phyloP scores from a whole-genome alignment of 805 yeast species.

The Zygosaccharomyces bisporus region DNA sequence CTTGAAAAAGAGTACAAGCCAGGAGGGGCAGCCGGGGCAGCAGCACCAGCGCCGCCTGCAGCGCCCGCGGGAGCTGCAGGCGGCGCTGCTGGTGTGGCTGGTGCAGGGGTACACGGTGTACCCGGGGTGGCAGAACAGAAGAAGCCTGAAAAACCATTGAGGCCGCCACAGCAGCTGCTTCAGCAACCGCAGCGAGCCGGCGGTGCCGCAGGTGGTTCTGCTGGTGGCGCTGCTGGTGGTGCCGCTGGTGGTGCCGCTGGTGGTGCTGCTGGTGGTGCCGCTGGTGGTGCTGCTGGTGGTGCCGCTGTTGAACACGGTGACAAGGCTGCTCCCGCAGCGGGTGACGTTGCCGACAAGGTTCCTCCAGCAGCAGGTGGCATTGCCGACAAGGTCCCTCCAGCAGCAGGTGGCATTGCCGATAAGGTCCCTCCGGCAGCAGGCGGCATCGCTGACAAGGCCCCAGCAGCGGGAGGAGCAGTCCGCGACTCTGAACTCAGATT shows the following conservation, averaged over 20 bases:
- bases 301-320: no score
- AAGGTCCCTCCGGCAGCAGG: background rate
- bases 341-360: background rate
- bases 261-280: background rate
- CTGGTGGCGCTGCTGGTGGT: slow-evolving; percentile 10
- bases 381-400: background rate
- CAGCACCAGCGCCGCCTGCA: slow-evolving; percentile 9
- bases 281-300: background rate
- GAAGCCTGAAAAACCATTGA: background rate
- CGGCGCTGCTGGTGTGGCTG: slow-evolving; percentile 9
- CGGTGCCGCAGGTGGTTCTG: slow-evolving; percentile 10
- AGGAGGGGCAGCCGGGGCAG: slow-evolving; percentile 14
- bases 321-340: background rate
- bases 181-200: slow-evolving; percentile 3
- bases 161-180: slow-evolving; percentile 4
- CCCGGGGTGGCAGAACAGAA: slow-evolving; percentile 2
- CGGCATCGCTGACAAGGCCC: background rate
- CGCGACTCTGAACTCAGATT: slow-evolving; percentile 1
- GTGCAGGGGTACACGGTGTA: background rate
- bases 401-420: background rate
- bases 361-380: background rate
- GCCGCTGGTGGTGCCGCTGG: slow-evolving; percentile 3
- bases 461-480: background rate
- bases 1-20: slow-evolving; percentile 26
- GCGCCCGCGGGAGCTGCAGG: slow-evolving; percentile 8